phyloP scores from a whole-genome alignment of 495 filamentous ascomycete genomes.

The Aspergillus sclerotioniger region DNA sequence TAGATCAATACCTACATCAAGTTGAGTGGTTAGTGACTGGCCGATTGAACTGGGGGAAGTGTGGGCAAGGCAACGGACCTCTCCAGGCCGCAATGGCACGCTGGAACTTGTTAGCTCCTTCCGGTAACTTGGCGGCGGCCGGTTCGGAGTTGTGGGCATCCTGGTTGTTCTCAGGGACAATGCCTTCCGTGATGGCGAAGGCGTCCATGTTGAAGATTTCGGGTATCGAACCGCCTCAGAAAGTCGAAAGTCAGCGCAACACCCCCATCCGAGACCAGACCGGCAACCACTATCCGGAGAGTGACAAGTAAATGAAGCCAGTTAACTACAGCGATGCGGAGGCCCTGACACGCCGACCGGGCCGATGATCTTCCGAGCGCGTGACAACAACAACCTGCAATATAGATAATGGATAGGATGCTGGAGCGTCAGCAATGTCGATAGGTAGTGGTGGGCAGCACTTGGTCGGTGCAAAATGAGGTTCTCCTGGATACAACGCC shows the following conservation, averaged over 20 bases:
- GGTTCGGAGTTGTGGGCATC: slow-evolving; percentile 27
- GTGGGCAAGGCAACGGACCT: slow-evolving; percentile 55
- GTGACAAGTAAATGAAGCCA: slow-evolving; percentile 11
- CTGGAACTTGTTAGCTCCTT: slow-evolving; percentile 87
- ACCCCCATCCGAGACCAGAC: slow-evolving; percentile 23
- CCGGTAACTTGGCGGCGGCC: slow-evolving; percentile 35
- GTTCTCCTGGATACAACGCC: not conserved
- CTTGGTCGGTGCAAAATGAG: not conserved
- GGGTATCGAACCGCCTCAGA: not conserved
- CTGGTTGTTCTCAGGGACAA: slow-evolving; percentile 37
- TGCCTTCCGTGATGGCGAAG: slow-evolving; percentile 44
- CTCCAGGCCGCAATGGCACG: slow-evolving; percentile 94
- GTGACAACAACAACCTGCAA: slow-evolving; percentile 16
- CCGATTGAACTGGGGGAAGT: not conserved
- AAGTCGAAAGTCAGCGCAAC: slow-evolving; percentile 3
- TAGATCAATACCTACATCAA: slow-evolving; percentile 74
- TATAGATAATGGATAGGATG: too few relatives aligned
- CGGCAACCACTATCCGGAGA: slow-evolving; percentile 6
- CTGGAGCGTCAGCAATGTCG: not conserved
- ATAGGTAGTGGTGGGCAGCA: not conserved
- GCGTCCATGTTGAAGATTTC: slow-evolving; percentile 38
- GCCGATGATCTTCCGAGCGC: slow-evolving; percentile 28
- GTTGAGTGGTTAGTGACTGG: slow-evolving; percentile 27
- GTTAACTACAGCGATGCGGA: slow-evolving; percentile 22
- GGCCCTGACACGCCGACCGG: slow-evolving; percentile 20